Percentiles rank a stretch among this genome's conserved stretches.
These are phyloP conservation scores for Beauveria varroae DNA, from an alignment of 2,329 filamentous ascomycete genomes.

Conservation along the genomic window DNA sequence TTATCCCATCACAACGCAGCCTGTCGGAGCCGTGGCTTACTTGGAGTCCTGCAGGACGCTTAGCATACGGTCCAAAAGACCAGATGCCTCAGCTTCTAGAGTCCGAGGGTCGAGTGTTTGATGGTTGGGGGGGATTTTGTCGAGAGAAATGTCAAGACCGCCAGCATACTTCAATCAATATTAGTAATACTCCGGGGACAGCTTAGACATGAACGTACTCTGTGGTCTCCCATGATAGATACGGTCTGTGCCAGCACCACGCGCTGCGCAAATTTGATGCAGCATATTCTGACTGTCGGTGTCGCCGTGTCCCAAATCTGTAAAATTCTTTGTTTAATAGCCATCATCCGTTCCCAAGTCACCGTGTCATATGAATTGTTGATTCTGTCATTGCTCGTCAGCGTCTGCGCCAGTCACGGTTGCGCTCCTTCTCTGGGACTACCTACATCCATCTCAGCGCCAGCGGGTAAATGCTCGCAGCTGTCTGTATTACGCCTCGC, in stretches of 20 bases:
- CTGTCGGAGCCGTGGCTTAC: constrained; percentile 39
- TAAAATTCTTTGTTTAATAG: constrained; percentile 84
- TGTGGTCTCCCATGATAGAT: constrained; percentile 72
- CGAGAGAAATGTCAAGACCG: constrained; percentile 69
- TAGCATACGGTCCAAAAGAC: constrained; percentile 82
- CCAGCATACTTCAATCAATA: constrained; percentile 33
- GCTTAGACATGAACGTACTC: constrained; percentile 47
- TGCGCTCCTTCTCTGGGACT: constrained; percentile 6
- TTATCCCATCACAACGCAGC: background rate
- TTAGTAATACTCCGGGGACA: constrained; percentile 16
- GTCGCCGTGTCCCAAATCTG: constrained; percentile 77
- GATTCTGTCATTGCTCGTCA: constrained; percentile 52
- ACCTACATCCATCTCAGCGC: constrained; percentile 93
- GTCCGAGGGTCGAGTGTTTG: constrained; percentile 69
- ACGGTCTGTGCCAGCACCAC: constrained; percentile 88
- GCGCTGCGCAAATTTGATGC: constrained; percentile 93
- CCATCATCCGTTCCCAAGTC: constrained; percentile 80
- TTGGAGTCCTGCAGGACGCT: constrained; percentile 77
- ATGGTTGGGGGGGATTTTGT: constrained; percentile 78
- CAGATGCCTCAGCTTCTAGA: constrained; percentile 87
- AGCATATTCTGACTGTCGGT: constrained; percentile 78
- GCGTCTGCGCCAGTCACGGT: background rate
- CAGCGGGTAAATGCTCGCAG: constrained; percentile 87
- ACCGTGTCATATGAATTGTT: constrained; percentile 74
- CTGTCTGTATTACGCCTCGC: constrained; percentile 79